Evolutionary conservation across 306 rosid genomes (phyloP).

Genomic region (Leucaena leucocephala): DNA sequence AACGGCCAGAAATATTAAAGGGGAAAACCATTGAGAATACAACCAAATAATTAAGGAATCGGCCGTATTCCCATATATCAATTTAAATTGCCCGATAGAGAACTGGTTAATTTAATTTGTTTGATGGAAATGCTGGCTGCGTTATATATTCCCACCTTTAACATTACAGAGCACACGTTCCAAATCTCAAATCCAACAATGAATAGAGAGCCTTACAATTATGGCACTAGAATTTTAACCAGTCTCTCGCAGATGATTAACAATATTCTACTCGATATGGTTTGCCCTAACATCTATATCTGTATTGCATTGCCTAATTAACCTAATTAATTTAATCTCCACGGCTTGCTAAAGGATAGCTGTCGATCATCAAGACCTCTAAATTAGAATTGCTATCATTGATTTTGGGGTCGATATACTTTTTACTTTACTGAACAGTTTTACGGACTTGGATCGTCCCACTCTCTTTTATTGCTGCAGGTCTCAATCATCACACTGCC

Average conservation of each 20-base stretch:
- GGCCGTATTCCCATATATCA: background rate
- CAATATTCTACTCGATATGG: background rate
- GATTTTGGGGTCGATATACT: too few species aligned
- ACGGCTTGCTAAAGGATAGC: too few species aligned
- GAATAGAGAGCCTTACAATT: background rate
- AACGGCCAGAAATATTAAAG: background rate
- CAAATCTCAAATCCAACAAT: background rate
- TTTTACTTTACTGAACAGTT: background rate
- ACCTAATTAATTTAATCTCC: too few species aligned
- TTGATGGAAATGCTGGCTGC: background rate
- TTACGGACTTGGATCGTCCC: background rate
- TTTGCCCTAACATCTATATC: background rate
- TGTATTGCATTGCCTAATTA: too few species aligned
- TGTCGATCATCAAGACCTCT: too few species aligned
- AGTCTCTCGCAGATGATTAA: background rate
- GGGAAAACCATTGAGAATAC: constrained; percentile 13
- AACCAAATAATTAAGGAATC: constrained; percentile 19
- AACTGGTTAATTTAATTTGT: constrained; percentile 5
- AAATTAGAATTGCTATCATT: background rate
- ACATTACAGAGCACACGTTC: background rate
- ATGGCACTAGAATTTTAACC: background rate
- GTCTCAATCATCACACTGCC: too few species aligned
- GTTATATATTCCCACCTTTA: background rate
- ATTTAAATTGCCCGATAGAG: background rate
- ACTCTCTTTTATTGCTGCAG: too few species aligned